Percentiles rank a stretch among this genome's conserved stretches.
Conservation (phyloP, 805 yeast species). For the Ogataea parapolymorpha region DNA sequence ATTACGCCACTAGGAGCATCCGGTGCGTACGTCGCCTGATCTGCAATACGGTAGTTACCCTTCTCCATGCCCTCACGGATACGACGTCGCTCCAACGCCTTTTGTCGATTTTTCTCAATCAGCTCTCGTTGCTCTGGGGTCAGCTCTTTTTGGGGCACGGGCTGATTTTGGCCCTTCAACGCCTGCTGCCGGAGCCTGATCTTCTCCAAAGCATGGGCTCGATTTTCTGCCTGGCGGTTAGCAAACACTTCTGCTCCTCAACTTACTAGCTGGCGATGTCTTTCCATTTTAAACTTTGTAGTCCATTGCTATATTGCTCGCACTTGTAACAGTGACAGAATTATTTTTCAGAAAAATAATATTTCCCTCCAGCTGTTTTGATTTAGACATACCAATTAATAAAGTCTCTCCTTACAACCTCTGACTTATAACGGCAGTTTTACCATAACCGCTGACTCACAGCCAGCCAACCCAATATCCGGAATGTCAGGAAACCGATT, state of each 20-base stretch:
- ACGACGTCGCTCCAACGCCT: conserved; percentile 42
- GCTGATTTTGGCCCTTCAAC: conserved; percentile 5
- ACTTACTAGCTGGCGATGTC: conserved; percentile 31
- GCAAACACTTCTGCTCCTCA: background rate
- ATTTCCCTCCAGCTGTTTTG: background rate
- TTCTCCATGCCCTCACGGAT: conserved; percentile 5
- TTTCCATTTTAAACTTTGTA: conserved; percentile 8
- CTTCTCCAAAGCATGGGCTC: conserved; percentile 59
- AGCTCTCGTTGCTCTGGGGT: conserved; percentile 48
- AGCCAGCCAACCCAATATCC: background rate
- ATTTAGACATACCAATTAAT: background rate
- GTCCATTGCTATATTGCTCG: conserved; percentile 5
- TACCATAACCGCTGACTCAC: background rate
- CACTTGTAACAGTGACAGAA: conserved; percentile 12
- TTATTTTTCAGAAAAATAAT: conserved; percentile 6
- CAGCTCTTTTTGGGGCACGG: conserved; percentile 4
- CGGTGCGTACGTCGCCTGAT: background rate
- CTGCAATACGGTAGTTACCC: background rate
- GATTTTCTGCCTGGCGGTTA: conserved; percentile 49
- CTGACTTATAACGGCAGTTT: background rate
- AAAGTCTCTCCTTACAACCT: background rate
- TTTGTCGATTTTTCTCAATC: conserved; percentile 51
- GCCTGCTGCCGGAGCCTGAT: conserved; percentile 42
- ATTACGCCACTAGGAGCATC: background rate
- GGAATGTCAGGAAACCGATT: conserved; percentile 7